Conservation (phyloP, 1,284 basidiomycete genomes). For the Ustilago cynodontis region DNA sequence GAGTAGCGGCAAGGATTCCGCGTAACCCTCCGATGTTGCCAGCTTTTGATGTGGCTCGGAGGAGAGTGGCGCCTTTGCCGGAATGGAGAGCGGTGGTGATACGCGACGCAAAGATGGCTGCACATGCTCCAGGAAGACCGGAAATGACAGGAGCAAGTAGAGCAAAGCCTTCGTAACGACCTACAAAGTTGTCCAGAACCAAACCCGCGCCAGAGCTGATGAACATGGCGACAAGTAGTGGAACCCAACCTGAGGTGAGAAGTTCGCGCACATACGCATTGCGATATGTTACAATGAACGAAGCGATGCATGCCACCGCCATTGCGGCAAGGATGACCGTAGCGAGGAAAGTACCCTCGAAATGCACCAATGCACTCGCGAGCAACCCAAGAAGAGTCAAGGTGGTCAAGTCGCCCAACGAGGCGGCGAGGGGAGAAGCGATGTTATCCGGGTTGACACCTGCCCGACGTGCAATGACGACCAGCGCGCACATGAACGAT, state of each 20-base stretch:
- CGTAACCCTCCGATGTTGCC: slow-evolving; percentile 25
- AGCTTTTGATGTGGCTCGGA: slow-evolving; percentile 33
- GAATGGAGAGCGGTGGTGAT: slow-evolving; percentile 86
- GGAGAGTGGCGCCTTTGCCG: slow-evolving; percentile 47
- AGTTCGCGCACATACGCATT: slow-evolving; percentile 80
- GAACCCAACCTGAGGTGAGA: slow-evolving; percentile 86
- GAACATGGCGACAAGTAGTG: slow-evolving; percentile 89
- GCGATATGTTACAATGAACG: slow-evolving; percentile 74
- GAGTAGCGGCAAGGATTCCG: slow-evolving; percentile 26
- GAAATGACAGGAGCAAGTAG: slow-evolving; percentile 89
- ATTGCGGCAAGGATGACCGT: slow-evolving; percentile 77
- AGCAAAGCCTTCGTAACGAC: slow-evolving; percentile 86
- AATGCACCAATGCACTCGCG: slow-evolving; percentile 65
- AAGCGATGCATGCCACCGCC: slow-evolving; percentile 74
- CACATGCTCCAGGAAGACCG: slow-evolving; percentile 79
- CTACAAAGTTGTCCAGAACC: slow-evolving; percentile 89
- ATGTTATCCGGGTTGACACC: slow-evolving; percentile 94
- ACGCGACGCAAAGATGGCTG: slow-evolving; percentile 90
- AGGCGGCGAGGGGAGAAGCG: slow-evolving; percentile 90
- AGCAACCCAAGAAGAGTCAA: slow-evolving; percentile 71
- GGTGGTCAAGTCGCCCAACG: slow-evolving; percentile 91
- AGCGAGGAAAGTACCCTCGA: slow-evolving; percentile 70
- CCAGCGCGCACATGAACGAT: slow-evolving; percentile 89
- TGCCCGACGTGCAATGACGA: slow-evolving; percentile 81
- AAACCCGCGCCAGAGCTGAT: slow-evolving; percentile 92